Conservation (phyloP, 805 yeast genomes). For the Suhomyces sp. region DNA sequence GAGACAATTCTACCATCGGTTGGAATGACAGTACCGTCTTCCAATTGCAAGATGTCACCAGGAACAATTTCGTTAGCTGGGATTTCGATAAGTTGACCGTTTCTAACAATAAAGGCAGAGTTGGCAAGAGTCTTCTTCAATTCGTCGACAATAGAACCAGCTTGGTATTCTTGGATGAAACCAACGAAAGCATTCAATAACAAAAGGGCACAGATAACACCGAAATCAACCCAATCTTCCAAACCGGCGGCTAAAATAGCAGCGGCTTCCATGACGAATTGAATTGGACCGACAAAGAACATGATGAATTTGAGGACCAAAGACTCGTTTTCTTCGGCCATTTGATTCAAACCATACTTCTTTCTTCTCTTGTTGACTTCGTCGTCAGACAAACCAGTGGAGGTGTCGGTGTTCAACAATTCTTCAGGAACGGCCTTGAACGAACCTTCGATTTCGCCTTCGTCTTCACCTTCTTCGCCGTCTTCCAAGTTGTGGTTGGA, state of each 20-base stretch:
- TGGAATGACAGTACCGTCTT: constrained; percentile 90
- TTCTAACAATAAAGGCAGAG: constrained; percentile 81
- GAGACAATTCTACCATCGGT: constrained; percentile 90
- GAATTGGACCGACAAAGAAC: constrained; percentile 94
- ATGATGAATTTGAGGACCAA: constrained; percentile 71
- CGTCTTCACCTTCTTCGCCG: constrained; percentile 11
- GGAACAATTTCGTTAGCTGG: constrained; percentile 87
- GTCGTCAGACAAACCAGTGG: constrained; percentile 70
- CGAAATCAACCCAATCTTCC: constrained; percentile 98
- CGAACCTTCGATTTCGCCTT: constrained; percentile 30
- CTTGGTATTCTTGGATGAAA: constrained; percentile 96
- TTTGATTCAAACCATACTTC: constrained; percentile 86
- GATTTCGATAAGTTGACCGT: constrained; percentile 72
- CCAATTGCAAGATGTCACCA: constrained; percentile 89
- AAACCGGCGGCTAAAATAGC: constrained; percentile 94
- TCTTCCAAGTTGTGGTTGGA: constrained; percentile 43
- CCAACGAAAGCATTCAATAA: constrained; percentile 89
- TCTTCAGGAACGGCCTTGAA: constrained; percentile 82
- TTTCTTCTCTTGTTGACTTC: constrained; percentile 82
- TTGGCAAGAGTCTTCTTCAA: constrained; percentile 93
- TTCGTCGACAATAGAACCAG: constrained; percentile 96
- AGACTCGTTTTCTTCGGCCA: constrained; percentile 87
- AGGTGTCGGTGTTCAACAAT: constrained; percentile 76
- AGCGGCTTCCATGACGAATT: constrained; percentile 97
- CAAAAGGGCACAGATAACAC: constrained; percentile 89